phyloP scores from a whole-genome alignment of 352 stramenopile species.

The Thraustotheca clavata region DNA sequence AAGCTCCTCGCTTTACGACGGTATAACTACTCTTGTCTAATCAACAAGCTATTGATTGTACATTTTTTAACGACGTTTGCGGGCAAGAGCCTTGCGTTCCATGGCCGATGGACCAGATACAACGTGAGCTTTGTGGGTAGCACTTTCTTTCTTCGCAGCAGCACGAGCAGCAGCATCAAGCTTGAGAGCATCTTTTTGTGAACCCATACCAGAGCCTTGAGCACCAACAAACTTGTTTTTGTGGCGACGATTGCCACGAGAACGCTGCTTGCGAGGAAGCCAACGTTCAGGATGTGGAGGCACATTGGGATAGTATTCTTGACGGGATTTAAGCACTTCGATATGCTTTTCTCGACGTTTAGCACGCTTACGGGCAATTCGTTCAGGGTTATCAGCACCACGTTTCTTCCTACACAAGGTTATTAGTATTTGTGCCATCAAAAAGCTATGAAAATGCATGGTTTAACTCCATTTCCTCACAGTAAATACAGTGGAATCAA shows the following conservation, averaged over 20 bases:
- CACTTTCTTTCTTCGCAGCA: constrained; percentile 41
- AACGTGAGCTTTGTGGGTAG: constrained; percentile 43
- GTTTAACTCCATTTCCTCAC: too few species aligned
- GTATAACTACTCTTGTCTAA: constrained; percentile 33
- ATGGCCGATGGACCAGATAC: constrained; percentile 48
- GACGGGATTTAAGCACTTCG: constrained; percentile 41
- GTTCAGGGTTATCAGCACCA: constrained; percentile 60
- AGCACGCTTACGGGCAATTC: constrained; percentile 58
- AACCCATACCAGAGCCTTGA: constrained; percentile 66
- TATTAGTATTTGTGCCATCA: too few species aligned
- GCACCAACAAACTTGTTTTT: constrained; percentile 78
- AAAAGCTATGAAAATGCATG: too few species aligned
- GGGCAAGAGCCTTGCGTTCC: constrained; percentile 59
- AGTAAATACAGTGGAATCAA: too few species aligned
- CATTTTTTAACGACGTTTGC: constrained; percentile 8
- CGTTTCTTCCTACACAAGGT: constrained; percentile 34
- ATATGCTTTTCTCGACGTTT: constrained; percentile 60
- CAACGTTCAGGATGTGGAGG: constrained; percentile 74
- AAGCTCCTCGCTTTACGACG: constrained; percentile 71
- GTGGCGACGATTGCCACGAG: constrained; percentile 54
- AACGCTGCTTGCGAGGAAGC: constrained; percentile 82
- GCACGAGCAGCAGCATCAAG: constrained; percentile 70
- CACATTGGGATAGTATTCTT: constrained; percentile 72
- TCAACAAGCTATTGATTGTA: neutral
- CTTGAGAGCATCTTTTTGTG: constrained; percentile 73